Percentiles rank a stretch among this genome's conserved stretches.
Evolutionary conservation across 2,329 filamentous ascomycete genomes (phyloP).

Genomic region (Endoconidiophora polonica): DNA sequence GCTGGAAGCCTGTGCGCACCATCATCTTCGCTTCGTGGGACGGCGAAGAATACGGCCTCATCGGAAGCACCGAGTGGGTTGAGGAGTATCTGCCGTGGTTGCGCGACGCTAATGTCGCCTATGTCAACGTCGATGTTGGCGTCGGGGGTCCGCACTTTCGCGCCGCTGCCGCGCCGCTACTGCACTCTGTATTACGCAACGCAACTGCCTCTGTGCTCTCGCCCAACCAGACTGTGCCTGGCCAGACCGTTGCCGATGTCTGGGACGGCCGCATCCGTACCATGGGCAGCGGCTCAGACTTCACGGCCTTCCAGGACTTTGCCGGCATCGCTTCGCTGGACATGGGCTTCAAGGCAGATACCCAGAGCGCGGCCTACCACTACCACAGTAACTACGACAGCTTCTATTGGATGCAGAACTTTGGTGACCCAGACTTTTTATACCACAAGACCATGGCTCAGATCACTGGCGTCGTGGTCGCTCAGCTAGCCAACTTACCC

Average conservation of each 20-base stretch:
- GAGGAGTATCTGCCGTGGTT: slow-evolving; percentile 81
- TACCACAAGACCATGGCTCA: slow-evolving; percentile 54
- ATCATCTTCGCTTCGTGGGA: slow-evolving; percentile 81
- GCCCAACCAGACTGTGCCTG: slow-evolving; percentile 57
- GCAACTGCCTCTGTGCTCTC: slow-evolving; percentile 46
- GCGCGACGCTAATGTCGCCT: slow-evolving; percentile 53
- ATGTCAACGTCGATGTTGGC: slow-evolving; percentile 73
- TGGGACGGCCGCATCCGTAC: slow-evolving; percentile 47
- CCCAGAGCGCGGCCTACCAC: slow-evolving; percentile 45
- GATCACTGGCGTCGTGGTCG: slow-evolving; percentile 43
- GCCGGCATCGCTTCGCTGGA: slow-evolving; percentile 51
- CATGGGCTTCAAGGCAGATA: slow-evolving; percentile 36
- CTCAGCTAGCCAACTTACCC: slow-evolving; percentile 42
- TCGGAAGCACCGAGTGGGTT: slow-evolving; percentile 86
- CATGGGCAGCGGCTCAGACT: slow-evolving; percentile 59
- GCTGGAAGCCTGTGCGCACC: slow-evolving; percentile 53
- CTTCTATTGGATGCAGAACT: slow-evolving; percentile 75
- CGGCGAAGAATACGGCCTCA: slow-evolving; percentile 68
- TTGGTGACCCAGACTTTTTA: slow-evolving; percentile 51
- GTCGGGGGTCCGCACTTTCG: slow-evolving; percentile 46
- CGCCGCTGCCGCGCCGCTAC: slow-evolving; percentile 53
- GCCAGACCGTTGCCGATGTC: slow-evolving; percentile 54
- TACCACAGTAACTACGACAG: slow-evolving; percentile 90
- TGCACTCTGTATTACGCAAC: slow-evolving; percentile 57
- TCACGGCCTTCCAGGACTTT: slow-evolving; percentile 58